These are phyloP conservation scores for Echium plantagineum DNA, from an alignment of 257 asterid genomes.

Conservation along the genomic window DNA sequence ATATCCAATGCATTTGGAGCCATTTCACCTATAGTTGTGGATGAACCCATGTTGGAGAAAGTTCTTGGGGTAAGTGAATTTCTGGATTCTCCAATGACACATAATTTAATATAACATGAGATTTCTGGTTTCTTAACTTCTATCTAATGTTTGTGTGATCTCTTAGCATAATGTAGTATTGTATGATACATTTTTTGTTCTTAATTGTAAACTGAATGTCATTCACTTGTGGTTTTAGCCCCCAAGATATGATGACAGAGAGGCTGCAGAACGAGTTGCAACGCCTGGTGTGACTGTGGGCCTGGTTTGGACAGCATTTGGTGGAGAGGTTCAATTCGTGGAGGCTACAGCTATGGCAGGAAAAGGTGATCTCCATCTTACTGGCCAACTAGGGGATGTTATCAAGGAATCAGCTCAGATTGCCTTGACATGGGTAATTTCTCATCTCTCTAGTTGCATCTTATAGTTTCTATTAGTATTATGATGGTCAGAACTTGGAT, in stretches of 20 bases:
- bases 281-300: constrained; percentile 96
- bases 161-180: constrained; percentile 2
- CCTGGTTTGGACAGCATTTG: constrained; percentile 85
- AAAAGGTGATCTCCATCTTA: constrained; percentile 92
- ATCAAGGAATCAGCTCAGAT: constrained; percentile 98
- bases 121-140: constrained; percentile 8
- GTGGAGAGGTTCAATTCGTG: constrained; percentile 97
- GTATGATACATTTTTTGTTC: constrained; percentile 8
- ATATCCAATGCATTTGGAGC: constrained; percentile 59
- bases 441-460: constrained; percentile 1
- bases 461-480: not conserved
- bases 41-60: constrained; percentile 90
- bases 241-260: constrained; percentile 79
- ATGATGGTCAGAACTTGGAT: not conserved
- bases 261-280: constrained; percentile 81
- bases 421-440: constrained; percentile 92
- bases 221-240: constrained; percentile 40
- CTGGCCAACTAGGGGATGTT: constrained; percentile 98
- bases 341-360: constrained; percentile 93
- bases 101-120: constrained; percentile 5
- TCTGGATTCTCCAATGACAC: not conserved
- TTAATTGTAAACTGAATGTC: not conserved
- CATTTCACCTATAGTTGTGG: constrained; percentile 61
- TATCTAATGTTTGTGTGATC: not conserved
- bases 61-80: constrained; percentile 85